These are phyloP conservation scores for Aspergillus taichungensis DNA, from an alignment of 495 filamentous ascomycete genomes.

Conservation along the genomic window DNA sequence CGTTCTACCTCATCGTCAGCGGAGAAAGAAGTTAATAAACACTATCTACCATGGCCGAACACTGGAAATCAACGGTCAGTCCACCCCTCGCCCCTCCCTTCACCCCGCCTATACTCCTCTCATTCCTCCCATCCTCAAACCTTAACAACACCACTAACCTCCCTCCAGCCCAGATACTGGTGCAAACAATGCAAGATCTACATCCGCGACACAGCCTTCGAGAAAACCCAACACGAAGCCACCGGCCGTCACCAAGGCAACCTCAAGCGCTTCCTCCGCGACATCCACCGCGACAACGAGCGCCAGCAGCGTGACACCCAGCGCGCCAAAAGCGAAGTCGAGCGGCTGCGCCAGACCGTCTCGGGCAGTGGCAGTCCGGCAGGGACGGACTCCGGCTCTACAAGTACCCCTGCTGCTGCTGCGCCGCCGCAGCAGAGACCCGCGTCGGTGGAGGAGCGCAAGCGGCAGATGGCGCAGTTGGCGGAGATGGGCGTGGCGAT, in stretches of 20 bases:
- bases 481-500: conserved; percentile 80
- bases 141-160: conserved; percentile 9
- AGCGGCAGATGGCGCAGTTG: conserved; percentile 77
- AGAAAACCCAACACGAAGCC: conserved; percentile 82
- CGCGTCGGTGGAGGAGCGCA: conserved; percentile 59
- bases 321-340: conserved; percentile 76
- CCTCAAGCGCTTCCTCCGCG: conserved; percentile 82
- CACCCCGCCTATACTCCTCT: neutral
- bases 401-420: conserved; percentile 13
- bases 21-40: neutral
- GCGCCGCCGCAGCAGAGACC: conserved; percentile 18
- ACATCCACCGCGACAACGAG: conserved; percentile 76
- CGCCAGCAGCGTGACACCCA: conserved; percentile 68
- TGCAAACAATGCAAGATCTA: conserved; percentile 94
- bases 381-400: conserved; percentile 11
- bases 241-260: conserved; percentile 80
- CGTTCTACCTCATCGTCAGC: too few relatives aligned
- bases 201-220: conserved; percentile 86
- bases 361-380: conserved; percentile 27
- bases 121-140: neutral
- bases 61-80: conserved; percentile 93
- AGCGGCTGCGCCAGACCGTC: conserved; percentile 72
- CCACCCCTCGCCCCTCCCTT: neutral
- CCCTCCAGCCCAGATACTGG: conserved; percentile 70
- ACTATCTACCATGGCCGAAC: conserved; percentile 68